Evolutionary conservation across 345 rosid species (phyloP).

Genomic region (Brassica napus): Da-Ae NC_063444.1:51217001-51217500

Average conservation of each 20-base stretch:
- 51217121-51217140: constrained; percentile 90
- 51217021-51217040: constrained; percentile 72
- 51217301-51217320: background rate
- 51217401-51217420: constrained; percentile 94
- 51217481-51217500: constrained; percentile 89
- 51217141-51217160: constrained; percentile 92
- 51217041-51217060: background rate
- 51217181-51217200: constrained; percentile 96
- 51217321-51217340: constrained; percentile 18
- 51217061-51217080: background rate
- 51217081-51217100: background rate
- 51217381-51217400: constrained; percentile 93
- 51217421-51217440: constrained; percentile 95
- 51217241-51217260: constrained; percentile 67
- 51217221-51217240: constrained; percentile 87
- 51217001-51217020: constrained; percentile 94
- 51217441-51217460: constrained; percentile 85
- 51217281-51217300: background rate
- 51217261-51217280: background rate
- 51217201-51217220: constrained; percentile 99
- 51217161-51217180: constrained; percentile 93
- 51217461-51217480: constrained; percentile 98
- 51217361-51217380: constrained; percentile 97
- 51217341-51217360: constrained; percentile 93
- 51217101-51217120: constrained; percentile 51